Evolutionary conservation across 495 filamentous ascomycete species (phyloP), one percentile per base, ranked within the genome.

Genomic region (Neurospora sp.): DNA sequence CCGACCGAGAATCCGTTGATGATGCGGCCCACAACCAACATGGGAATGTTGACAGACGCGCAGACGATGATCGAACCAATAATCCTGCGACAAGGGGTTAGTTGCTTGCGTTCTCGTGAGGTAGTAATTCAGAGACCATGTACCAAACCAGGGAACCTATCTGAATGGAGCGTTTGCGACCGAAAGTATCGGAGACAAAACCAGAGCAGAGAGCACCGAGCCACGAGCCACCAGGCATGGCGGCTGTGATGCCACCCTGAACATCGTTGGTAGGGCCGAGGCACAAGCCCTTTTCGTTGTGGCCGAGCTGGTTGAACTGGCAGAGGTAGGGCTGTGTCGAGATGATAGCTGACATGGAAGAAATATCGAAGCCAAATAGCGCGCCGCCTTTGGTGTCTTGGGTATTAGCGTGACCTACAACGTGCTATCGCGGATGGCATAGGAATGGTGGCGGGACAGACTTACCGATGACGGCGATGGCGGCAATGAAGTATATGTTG

Each of bases 341-440:
- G 80, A 91, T 90, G 75, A 93, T 92, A 69, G 91, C 92, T 20
- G 88, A 91, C 91, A 94, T 91, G n/a, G 91, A 93, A 72, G 87
- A 87, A 79, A 94, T 93, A 83, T 93, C 92, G 76, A 94, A 94
- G 71, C 92, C 92, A 74, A 96, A 95, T 20, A 94, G 86, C 68
- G 87, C 90, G 79, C 93, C 93, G 73, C 93, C 93, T 61, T 31
- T 87, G 72, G 69, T 14, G 40, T 41, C 27, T 4, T 42, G 71
- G 87, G 40, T 77, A 69, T 81, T 71, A 75, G 72, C 74, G 31
- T 48, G 6, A 31, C 14, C 22, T 31, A 2, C 20, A 5, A 5
- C 20, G 22, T 31, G 2, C 11, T 31, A 39, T 37, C 35, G 27
- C 9, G 41, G 31, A 7, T 37, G 22, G 39, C 35, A 14, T 44